These are phyloP conservation scores for Gelatoporia subvermispora DNA, from an alignment of 768 basidiomycete species.

Conservation along the genomic window DNA sequence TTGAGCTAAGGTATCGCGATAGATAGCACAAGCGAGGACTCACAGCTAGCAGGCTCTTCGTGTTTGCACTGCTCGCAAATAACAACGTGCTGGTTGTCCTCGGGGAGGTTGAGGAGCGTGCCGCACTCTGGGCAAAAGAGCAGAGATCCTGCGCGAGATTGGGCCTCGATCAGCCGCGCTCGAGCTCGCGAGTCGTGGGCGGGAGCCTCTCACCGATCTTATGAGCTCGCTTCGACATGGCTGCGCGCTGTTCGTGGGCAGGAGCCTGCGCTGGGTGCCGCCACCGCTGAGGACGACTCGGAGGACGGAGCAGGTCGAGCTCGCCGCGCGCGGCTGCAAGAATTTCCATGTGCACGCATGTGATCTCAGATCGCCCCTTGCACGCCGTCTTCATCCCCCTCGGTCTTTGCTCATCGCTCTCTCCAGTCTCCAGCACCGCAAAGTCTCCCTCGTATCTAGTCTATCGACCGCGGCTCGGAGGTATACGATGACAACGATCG, in stretches of 20 bases:
- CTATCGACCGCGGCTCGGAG: neutral
- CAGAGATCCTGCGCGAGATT: constrained; percentile 60
- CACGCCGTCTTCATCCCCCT: too few relatives aligned
- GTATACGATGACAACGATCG: constrained; percentile 3
- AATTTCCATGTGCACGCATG: too few relatives aligned
- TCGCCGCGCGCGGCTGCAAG: too few relatives aligned
- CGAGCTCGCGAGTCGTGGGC: neutral
- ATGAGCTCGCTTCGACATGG: constrained; percentile 31
- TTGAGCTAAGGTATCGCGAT: neutral
- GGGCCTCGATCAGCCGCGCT: neutral
- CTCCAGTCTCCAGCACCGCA: too few relatives aligned
- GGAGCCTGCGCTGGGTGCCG: too few relatives aligned
- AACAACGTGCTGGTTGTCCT: constrained; percentile 67
- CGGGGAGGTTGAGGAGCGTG: constrained; percentile 79
- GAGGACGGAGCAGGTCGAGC: too few relatives aligned
- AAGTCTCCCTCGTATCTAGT: too few relatives aligned
- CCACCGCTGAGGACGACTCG: too few relatives aligned
- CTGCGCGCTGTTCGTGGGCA: too few relatives aligned
- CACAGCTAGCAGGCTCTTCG: constrained; percentile 85
- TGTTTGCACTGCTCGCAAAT: constrained; percentile 86
- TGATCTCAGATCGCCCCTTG: too few relatives aligned
- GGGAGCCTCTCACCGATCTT: constrained; percentile 39
- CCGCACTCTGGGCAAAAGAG: constrained; percentile 94
- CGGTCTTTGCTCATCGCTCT: too few relatives aligned
- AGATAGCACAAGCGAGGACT: constrained; percentile 27